Evolutionary conservation across 495 filamentous ascomycete species (phyloP).

Genomic region (Halenospora varia): DNA sequence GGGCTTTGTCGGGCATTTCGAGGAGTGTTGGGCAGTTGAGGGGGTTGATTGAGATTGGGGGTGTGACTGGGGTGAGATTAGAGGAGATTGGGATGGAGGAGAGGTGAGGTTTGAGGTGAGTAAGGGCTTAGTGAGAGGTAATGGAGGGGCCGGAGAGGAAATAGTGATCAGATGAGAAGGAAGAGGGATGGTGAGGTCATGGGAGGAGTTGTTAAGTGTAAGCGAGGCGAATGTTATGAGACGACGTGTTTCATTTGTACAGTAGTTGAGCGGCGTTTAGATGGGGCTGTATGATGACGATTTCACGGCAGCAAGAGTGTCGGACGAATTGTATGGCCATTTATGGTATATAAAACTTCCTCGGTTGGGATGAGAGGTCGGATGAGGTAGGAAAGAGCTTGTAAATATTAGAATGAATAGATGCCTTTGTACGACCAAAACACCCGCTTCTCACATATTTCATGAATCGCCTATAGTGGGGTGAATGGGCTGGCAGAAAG

Average conservation of each 20-base stretch:
- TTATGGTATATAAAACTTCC: too few species aligned
- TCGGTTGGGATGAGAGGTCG: too few species aligned
- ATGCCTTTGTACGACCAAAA: too few species aligned
- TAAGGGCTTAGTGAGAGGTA: not conserved
- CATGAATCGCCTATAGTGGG: too few species aligned
- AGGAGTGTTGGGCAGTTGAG: not conserved
- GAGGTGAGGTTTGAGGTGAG: too few species aligned
- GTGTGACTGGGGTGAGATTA: too few species aligned
- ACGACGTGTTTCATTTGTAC: not conserved
- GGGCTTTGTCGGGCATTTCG: not conserved
- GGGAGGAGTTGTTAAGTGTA: not conserved
- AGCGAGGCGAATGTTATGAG: not conserved
- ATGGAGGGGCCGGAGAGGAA: not conserved
- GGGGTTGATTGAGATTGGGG: not conserved
- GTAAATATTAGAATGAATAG: too few species aligned
- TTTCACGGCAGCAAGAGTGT: too few species aligned
- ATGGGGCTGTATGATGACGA: not conserved
- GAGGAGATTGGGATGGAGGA: too few species aligned
- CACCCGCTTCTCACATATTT: too few species aligned
- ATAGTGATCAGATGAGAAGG: not conserved
- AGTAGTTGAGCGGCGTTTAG: not conserved
- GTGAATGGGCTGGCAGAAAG: too few species aligned
- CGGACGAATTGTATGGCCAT: not conserved
- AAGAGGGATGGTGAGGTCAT: not conserved
- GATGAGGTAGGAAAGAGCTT: too few species aligned